Evolutionary conservation across 1,284 basidiomycete species (phyloP).

Genomic region (Apiotrichum akiyoshidainum): DNA sequence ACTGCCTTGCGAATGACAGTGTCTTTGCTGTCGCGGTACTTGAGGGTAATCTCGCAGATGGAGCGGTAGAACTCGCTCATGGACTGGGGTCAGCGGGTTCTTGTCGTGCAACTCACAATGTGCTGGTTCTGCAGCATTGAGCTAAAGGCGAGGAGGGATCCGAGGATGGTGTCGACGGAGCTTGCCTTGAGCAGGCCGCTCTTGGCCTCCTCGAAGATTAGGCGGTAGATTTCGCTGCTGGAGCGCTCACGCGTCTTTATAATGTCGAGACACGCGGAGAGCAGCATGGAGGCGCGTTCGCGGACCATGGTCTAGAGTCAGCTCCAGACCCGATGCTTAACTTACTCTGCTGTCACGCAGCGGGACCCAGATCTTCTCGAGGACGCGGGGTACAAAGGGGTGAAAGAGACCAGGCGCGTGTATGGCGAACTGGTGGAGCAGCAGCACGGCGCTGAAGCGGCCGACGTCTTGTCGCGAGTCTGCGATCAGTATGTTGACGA

Average conservation of each 20-base stretch:
- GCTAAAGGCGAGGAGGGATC: constrained; percentile 86
- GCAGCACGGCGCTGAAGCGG: constrained; percentile 57
- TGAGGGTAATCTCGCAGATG: constrained; percentile 85
- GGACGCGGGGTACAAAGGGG: constrained; percentile 75
- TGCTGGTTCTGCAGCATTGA: constrained; percentile 89
- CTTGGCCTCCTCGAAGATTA: constrained; percentile 85
- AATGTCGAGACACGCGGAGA: constrained; percentile 85
- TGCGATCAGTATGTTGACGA: constrained; percentile 12
- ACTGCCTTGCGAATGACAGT: constrained; percentile 84
- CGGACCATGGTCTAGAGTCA: constrained; percentile 60
- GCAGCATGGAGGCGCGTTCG: constrained; percentile 84
- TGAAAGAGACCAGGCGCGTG: constrained; percentile 83
- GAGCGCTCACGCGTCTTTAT: constrained; percentile 58
- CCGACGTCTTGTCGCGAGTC: constrained; percentile 48
- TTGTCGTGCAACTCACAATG: constrained; percentile 59
- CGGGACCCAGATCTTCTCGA: constrained; percentile 86
- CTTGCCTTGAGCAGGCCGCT: constrained; percentile 75
- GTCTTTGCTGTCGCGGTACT: constrained; percentile 84
- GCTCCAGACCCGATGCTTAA: constrained; percentile 1
- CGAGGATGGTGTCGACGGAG: constrained; percentile 77
- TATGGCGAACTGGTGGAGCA: constrained; percentile 83
- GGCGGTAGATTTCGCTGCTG: constrained; percentile 59
- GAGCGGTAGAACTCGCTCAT: constrained; percentile 88
- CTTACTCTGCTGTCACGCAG: constrained; percentile 74
- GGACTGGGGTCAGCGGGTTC: constrained; percentile 58